Base-by-base conservation (phyloP, 208 protist genomes). In the Herpetomonas samuelpessoai region DNA sequence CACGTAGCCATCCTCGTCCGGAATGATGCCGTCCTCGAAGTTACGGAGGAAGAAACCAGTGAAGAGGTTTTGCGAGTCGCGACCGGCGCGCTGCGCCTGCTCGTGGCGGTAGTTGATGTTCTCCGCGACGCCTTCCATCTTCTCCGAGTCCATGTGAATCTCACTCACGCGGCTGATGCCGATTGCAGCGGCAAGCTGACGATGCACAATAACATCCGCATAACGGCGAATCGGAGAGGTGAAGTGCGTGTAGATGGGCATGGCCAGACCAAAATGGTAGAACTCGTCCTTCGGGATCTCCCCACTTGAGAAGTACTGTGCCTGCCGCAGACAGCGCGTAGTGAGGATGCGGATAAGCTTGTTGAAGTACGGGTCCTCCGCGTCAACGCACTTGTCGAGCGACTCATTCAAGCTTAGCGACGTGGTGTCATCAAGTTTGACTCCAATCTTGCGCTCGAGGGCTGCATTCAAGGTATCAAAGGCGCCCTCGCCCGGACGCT, bases 161-260 rank as follows among this genome's bases (percentile, higher is more conserved):
- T 81, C 77, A 28, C 79, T 80, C 0, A 84, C 62, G 16, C 68
- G 35, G 47, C 66, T 64, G 49, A 94, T 85, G 44, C 87, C 88
- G 39, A 96, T 79, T 4, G 81, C 83, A 24, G 88, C 84, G 12
- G 88, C 91, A 24, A 97, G 71, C 71, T 93, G 89, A 14, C 96
- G 87, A 64, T 98, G 96, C 19, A 98, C 93, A 62, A 98, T 74
- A 12, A 98, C 87, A 71, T 98, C 96, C 24, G 95, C 85, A 61
- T 97, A 98, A 47, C 96, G 85, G 39, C 96, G 92, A 72, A 98
- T 97, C 7, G 96, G 96, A 4, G 93, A 97, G 28, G 96, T 98
- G 65, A 98, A 98, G 65, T 98, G 96, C 2, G 94, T 97, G 76
- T 98, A 98, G 49, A 96, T 93, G 49, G 85, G 76, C 76, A 95